These are phyloP conservation scores for Eustoma russellianum DNA, from an alignment of 257 asterid genomes.

Conservation along the genomic window DNA sequence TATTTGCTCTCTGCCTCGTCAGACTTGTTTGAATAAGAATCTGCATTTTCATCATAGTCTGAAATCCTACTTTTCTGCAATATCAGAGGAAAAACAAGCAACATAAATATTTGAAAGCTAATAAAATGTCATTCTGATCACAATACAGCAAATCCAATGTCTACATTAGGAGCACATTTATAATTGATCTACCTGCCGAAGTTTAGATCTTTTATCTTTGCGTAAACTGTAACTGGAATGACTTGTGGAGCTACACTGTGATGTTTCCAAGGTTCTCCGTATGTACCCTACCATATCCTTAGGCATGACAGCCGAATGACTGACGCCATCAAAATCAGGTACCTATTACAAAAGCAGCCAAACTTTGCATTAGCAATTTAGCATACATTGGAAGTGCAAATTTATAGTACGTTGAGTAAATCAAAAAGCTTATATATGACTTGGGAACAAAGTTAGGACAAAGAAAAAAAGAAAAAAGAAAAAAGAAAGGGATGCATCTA, in stretches of 20 bases:
- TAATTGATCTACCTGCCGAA: slow-evolving; percentile 33
- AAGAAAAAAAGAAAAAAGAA: slow-evolving; percentile 3
- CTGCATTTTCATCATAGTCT: slow-evolving; percentile 26
- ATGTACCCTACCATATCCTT: slow-evolving; percentile 70
- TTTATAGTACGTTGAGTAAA: not conserved
- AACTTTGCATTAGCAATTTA: not conserved
- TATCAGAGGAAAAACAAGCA: slow-evolving; percentile 4
- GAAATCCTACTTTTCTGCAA: slow-evolving; percentile 30
- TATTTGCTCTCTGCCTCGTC: slow-evolving; percentile 88
- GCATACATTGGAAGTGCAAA: not conserved
- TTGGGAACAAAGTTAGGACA: not conserved
- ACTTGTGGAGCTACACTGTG: slow-evolving; percentile 55
- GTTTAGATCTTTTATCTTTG: slow-evolving; percentile 28
- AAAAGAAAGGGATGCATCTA: not conserved
- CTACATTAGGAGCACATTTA: not conserved
- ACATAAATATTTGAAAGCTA: no score
- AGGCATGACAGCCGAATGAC: slow-evolving; percentile 61
- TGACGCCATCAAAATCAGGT: slow-evolving; percentile 73
- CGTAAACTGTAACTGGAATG: slow-evolving; percentile 46
- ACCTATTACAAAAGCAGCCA: slow-evolving; percentile 29
- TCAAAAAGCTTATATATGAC: not conserved
- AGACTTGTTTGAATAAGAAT: slow-evolving; percentile 59
- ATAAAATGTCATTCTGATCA: no score
- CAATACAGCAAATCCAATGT: no score
- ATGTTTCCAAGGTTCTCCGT: slow-evolving; percentile 63